Evolutionary conservation across 2,329 filamentous ascomycete species (phyloP).

Genomic region (Sclerotinia borealis): DNA sequence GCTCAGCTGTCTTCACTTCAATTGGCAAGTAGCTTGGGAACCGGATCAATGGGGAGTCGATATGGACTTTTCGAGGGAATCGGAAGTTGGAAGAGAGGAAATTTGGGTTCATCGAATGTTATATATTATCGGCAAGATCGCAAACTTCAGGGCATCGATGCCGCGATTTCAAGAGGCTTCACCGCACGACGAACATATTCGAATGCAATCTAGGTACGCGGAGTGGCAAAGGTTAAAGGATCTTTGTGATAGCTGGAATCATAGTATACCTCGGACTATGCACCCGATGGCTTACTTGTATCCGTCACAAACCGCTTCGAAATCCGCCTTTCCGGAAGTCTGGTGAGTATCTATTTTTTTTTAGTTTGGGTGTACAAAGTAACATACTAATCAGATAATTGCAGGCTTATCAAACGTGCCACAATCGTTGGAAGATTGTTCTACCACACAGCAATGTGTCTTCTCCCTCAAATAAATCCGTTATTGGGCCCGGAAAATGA

Average conservation of each 20-base stretch:
- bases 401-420: constrained; percentile 72
- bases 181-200: constrained; percentile 56
- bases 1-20: constrained; percentile 79
- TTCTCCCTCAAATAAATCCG: constrained; percentile 77
- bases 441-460: constrained; percentile 79
- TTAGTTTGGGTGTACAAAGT: constrained; percentile 7
- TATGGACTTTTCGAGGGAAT: constrained; percentile 59
- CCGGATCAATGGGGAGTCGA: constrained; percentile 87
- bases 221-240: constrained; percentile 77
- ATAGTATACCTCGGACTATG: constrained; percentile 76
- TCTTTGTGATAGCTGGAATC: constrained; percentile 80
- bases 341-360: constrained; percentile 50
- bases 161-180: constrained; percentile 54
- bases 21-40: constrained; percentile 82
- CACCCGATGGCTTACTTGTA: constrained; percentile 74
- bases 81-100: constrained; percentile 63
- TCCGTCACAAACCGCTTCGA: constrained; percentile 57
- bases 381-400: constrained; percentile 23
- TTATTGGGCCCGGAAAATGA: constrained; percentile 48
- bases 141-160: constrained; percentile 73
- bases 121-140: constrained; percentile 80
- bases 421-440: constrained; percentile 79
- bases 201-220: constrained; percentile 56
- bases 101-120: constrained; percentile 84
- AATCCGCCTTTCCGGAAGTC: constrained; percentile 77